Base-by-base conservation (phyloP, 345 rosid genomes). In the Populus alba region DNA sequence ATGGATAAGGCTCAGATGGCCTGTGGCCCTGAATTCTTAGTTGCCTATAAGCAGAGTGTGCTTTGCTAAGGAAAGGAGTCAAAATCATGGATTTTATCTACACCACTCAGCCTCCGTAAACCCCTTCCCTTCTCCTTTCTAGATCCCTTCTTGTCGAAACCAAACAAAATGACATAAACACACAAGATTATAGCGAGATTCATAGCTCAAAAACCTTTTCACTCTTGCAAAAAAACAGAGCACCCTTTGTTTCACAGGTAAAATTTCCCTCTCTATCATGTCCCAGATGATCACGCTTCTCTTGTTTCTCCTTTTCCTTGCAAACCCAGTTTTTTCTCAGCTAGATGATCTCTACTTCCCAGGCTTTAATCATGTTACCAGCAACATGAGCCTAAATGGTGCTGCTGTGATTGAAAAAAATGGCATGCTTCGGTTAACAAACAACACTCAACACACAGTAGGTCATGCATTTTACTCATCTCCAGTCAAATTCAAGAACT, bases 401-500 rank as follows among this genome's bases (percentile, higher is more conserved):
- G 89, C 59, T 55, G 88, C 98, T 39, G 86, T 80, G 79, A 79
- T 95, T 70, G 82, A 79, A 29, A 22, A 66, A 29, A 81, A 85
- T 55, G 98, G 99, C 70, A 11, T 89, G 51, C 87, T 95, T 38
- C 77, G 80, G 68, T 87, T 95, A 68, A 95, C 98, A 0, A 80
- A 91, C 80, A 82, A 83, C 45, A 83, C 90, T 4, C 79, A 37
- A 47, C 86, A 92, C 2, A 81, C 82, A 65, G 68, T 85, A 22
- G 99, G 99, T 35, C 99, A 92, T 81, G 97, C 96, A 72, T 93
- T 95, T 82, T 90, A 92, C 86, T 85, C 94, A 4, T 76, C 86
- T 49, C 96, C 89, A 3, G 55, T 92, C 75, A 85, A 63, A 53
- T 89, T 93, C 88, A 93, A 87, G 87, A 78, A 76, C 85, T 15